Conservation (phyloP, 1,139 yeast species). For the Ogataea hybrid region DNA sequence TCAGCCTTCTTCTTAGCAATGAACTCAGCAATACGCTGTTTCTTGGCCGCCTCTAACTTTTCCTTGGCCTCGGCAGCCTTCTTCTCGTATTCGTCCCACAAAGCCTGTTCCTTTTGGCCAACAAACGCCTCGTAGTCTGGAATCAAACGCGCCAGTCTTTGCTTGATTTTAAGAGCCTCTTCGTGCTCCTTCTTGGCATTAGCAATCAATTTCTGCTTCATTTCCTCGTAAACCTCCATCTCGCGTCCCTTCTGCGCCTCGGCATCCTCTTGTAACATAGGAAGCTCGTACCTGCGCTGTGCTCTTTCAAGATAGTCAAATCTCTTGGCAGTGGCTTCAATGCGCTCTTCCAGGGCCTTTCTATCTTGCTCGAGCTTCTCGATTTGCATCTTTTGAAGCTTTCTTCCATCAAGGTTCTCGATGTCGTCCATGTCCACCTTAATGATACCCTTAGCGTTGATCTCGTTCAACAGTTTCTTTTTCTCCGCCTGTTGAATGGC, state of each 20-base stretch:
- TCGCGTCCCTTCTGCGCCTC: slow-evolving; percentile 66
- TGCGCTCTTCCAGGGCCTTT: slow-evolving; percentile 72
- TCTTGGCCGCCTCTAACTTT: slow-evolving; percentile 63
- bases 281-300: slow-evolving; percentile 78
- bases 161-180: slow-evolving; percentile 60
- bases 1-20: slow-evolving; percentile 39
- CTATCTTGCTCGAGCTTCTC: slow-evolving; percentile 86
- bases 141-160: slow-evolving; percentile 66
- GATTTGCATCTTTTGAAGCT: slow-evolving; percentile 75
- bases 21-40: slow-evolving; percentile 63
- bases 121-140: slow-evolving; percentile 61
- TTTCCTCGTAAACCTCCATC: slow-evolving; percentile 56
- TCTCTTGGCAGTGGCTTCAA: slow-evolving; percentile 67
- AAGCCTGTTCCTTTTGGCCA: slow-evolving; percentile 43
- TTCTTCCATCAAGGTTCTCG: slow-evolving; percentile 71
- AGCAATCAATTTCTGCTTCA: slow-evolving; percentile 56
- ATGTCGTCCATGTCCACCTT: slow-evolving; percentile 78
- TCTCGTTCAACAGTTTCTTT: slow-evolving; percentile 81
- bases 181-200: slow-evolving; percentile 73
- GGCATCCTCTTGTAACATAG: slow-evolving; percentile 74
- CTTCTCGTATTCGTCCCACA: slow-evolving; percentile 49
- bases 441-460: slow-evolving; percentile 89
- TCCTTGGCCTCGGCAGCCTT: slow-evolving; percentile 49
- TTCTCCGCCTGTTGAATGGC: slow-evolving; percentile 66
- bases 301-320: slow-evolving; percentile 94